Evolutionary conservation across 2,329 filamentous ascomycete species (phyloP).

Genomic region (Cladophialophora immunda): DNA sequence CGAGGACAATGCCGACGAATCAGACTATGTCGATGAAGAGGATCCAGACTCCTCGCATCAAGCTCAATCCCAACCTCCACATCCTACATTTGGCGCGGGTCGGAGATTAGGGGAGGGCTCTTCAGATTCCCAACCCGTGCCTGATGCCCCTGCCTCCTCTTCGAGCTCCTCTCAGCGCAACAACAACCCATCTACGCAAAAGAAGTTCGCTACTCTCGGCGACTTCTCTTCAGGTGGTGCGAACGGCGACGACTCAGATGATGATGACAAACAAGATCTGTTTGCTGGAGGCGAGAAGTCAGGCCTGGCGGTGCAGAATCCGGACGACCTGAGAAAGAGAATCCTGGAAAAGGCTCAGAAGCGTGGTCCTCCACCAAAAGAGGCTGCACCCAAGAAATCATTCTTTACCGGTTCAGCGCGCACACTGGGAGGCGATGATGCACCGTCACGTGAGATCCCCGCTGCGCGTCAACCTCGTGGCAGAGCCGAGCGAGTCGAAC

Average conservation of each 20-base stretch:
- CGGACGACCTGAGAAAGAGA: constrained; percentile 62
- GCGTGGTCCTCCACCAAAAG: constrained; percentile 41
- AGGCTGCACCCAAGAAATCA: constrained; percentile 44
- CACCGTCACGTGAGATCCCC: constrained; percentile 65
- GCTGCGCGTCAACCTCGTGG: constrained; percentile 55
- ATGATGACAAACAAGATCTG: constrained; percentile 64
- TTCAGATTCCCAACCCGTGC: constrained; percentile 38
- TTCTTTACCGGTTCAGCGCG: constrained; percentile 68
- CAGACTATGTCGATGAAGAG: constrained; percentile 44
- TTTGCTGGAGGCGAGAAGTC: constrained; percentile 74
- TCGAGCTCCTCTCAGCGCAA: constrained; percentile 43
- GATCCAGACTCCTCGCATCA: constrained; percentile 32
- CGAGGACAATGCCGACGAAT: constrained; percentile 37
- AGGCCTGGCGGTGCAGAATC: constrained; percentile 72
- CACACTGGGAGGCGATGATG: constrained; percentile 72
- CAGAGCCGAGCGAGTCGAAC: constrained; percentile 61
- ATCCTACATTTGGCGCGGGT: constrained; percentile 41
- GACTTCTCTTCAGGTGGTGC: constrained; percentile 51
- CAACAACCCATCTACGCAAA: constrained; percentile 47
- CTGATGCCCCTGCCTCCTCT: constrained; percentile 44
- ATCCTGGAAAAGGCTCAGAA: constrained; percentile 58
- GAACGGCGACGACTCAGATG: constrained; percentile 60
- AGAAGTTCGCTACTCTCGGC: constrained; percentile 59
- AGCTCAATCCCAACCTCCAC: constrained; percentile 23
- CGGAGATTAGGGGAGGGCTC: constrained; percentile 47